These are phyloP conservation scores for Thalassiosira exigua DNA, from an alignment of 352 stramenopile genomes.

Conservation along the genomic window DNA sequence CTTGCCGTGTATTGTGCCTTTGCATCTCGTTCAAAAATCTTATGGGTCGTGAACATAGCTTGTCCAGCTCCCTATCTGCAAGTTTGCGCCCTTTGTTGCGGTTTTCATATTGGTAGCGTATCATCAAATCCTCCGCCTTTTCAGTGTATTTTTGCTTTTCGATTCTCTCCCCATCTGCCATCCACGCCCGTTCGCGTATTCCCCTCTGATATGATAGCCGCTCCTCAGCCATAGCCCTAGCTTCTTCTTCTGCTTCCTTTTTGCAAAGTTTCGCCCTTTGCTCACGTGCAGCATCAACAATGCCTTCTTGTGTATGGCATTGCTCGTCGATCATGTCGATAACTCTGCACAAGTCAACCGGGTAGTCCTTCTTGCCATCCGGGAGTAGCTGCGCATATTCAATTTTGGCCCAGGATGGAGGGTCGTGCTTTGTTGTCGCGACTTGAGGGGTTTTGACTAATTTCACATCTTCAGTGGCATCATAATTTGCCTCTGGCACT, in stretches of 20 bases:
- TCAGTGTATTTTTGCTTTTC: constrained; percentile 68
- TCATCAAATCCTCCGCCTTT: constrained; percentile 40
- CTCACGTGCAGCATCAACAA: constrained; percentile 37
- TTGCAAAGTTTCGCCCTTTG: constrained; percentile 58
- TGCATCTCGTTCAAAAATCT: constrained; percentile 39
- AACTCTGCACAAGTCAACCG: constrained; percentile 34
- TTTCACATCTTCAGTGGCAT: not conserved
- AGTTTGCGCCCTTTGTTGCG: constrained; percentile 47
- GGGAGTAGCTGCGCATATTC: constrained; percentile 49
- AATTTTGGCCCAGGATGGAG: constrained; percentile 47
- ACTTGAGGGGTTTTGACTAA: constrained; percentile 2
- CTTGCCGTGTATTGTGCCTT: constrained; percentile 18
- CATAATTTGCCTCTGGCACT: not conserved
- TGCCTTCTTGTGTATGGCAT: constrained; percentile 47
- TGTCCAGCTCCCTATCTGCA: constrained; percentile 52
- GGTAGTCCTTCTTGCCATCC: constrained; percentile 57
- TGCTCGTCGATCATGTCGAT: constrained; percentile 61
- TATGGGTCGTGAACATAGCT: constrained; percentile 53
- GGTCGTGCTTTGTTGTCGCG: constrained; percentile 13
- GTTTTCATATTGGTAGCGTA: constrained; percentile 67
- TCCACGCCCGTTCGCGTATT: constrained; percentile 49
- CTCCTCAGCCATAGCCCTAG: constrained; percentile 52
- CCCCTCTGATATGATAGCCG: constrained; percentile 56
- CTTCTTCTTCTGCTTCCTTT: constrained; percentile 46
- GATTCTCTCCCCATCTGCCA: constrained; percentile 61